A percentile compares a stretch with the other conserved stretches of the same genome.
Evolutionary conservation across 2,329 filamentous ascomycete genomes (phyloP).

Genomic region (Xylaria sp.): DNA sequence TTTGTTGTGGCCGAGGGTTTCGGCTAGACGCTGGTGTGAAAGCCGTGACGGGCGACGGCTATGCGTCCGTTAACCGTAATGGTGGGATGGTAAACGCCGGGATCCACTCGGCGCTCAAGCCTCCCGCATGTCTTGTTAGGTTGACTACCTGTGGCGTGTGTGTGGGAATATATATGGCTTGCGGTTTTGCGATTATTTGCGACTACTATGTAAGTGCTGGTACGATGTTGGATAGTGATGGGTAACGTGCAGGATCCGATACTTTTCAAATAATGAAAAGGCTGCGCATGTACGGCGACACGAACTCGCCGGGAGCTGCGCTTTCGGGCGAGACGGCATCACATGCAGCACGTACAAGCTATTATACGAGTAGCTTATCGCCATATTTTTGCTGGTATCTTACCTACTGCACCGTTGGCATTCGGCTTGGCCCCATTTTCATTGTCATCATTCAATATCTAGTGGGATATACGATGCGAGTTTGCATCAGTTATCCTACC

Average conservation of each 20-base stretch:
- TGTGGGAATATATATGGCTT: not conserved
- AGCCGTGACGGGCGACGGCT: not conserved
- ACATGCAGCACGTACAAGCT: slow-evolving; percentile 13
- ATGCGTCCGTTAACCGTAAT: slow-evolving; percentile 14
- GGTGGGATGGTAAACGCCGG: slow-evolving; percentile 7
- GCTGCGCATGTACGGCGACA: slow-evolving; percentile 16
- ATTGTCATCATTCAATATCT: not conserved
- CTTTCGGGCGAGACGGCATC: slow-evolving; percentile 4
- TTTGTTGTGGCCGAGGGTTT: slow-evolving; percentile 10
- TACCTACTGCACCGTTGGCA: not conserved
- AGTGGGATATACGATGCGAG: not conserved
- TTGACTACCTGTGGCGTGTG: slow-evolving; percentile 13
- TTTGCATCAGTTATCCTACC: not conserved
- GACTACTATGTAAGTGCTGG: not conserved
- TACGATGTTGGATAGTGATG: not conserved
- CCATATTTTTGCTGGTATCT: not conserved
- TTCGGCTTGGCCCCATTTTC: not conserved
- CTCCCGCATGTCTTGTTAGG: not conserved
- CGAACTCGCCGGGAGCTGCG: slow-evolving; percentile 9
- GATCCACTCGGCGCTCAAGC: slow-evolving; percentile 32
- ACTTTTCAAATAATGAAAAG: not conserved
- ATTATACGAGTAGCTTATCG: slow-evolving; percentile 7
- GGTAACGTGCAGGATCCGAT: slow-evolving; percentile 10
- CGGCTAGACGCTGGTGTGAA: slow-evolving; percentile 9
- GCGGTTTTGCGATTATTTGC: not conserved